Conservation (phyloP, 352 stramenopile genomes). For the Lagenidium sp. region DNA sequence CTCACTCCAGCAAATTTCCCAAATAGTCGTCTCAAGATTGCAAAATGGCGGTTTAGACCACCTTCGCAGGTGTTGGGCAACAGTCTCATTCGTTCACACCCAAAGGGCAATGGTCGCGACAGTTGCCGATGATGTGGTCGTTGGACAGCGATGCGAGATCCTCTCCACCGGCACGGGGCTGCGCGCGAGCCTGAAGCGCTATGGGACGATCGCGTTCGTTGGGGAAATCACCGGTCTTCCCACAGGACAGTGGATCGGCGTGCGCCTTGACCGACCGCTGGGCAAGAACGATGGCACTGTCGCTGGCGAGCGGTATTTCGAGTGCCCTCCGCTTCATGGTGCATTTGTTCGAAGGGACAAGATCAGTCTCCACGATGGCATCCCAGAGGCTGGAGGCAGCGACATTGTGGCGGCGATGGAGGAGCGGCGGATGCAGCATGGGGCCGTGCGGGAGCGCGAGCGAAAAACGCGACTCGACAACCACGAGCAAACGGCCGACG, state of each 20-base stretch:
- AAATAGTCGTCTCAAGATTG: too few species aligned
- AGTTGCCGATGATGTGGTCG: too few species aligned
- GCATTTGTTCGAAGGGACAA: constrained; percentile 57
- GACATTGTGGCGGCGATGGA: constrained; percentile 41
- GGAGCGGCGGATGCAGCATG: constrained; percentile 31
- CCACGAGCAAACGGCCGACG: constrained; percentile 32
- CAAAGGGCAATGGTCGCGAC: too few species aligned
- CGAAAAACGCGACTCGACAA: constrained; percentile 13
- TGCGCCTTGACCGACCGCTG: constrained; percentile 64
- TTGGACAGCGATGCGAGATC: constrained; percentile 53
- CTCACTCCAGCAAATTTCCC: too few species aligned
- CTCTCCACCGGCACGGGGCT: constrained; percentile 24
- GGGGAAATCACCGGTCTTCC: constrained; percentile 39
- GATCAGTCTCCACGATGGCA: constrained; percentile 42
- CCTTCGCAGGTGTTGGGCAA: too few species aligned
- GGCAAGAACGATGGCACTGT: constrained; percentile 64
- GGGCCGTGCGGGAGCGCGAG: too few species aligned
- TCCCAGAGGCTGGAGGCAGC: constrained; percentile 32
- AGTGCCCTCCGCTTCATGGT: constrained; percentile 41
- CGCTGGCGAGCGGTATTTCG: constrained; percentile 54
- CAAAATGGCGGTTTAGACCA: too few species aligned
- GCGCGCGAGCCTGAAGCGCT: constrained; percentile 54
- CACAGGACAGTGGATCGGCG: constrained; percentile 54
- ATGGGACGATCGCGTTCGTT: constrained; percentile 59
- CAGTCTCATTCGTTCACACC: too few species aligned